phyloP scores from a whole-genome alignment of 2,329 filamentous ascomycete genomes.

The Podosphaera xanthii region DNA sequence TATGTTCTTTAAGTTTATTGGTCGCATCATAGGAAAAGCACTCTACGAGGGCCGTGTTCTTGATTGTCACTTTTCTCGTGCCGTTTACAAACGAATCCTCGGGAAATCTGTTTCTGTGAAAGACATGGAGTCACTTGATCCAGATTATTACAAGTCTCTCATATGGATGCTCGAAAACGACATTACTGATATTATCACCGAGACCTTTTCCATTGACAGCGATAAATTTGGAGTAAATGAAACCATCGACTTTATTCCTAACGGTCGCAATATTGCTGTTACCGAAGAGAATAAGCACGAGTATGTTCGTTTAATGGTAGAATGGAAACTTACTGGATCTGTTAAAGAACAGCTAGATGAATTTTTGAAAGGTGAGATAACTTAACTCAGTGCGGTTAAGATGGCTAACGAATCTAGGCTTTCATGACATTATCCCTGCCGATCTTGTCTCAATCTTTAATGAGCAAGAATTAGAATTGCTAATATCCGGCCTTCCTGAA shows the following conservation, averaged over 20 bases:
- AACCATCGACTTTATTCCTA: conserved; percentile 64
- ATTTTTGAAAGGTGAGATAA: conserved; percentile 55
- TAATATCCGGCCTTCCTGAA: conserved; percentile 91
- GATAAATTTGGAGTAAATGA: conserved; percentile 83
- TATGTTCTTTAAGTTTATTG: conserved; percentile 98
- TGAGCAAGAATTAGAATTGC: conserved; percentile 85
- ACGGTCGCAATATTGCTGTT: conserved; percentile 78
- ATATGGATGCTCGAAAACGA: conserved; percentile 98
- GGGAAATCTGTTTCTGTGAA: conserved; percentile 91
- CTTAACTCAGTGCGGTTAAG: not conserved
- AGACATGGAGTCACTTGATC: conserved; percentile 96
- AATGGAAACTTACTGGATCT: conserved; percentile 77
- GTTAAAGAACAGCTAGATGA: conserved; percentile 86
- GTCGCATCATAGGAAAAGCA: conserved; percentile 92
- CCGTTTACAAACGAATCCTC: conserved; percentile 93
- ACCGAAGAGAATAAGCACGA: conserved; percentile 98
- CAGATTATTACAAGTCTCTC: conserved; percentile 96
- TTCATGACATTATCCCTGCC: conserved; percentile 93
- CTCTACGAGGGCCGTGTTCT: conserved; percentile 88
- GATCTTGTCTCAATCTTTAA: conserved; percentile 95
- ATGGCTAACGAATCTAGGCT: conserved; percentile 31
- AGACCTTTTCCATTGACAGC: conserved; percentile 85
- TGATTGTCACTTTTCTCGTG: conserved; percentile 96
- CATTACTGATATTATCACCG: conserved; percentile 90
- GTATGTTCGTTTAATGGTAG: conserved; percentile 82